Conservation (phyloP, 2,329 filamentous ascomycete species). For the Calonectria pauciramosa region DNA sequence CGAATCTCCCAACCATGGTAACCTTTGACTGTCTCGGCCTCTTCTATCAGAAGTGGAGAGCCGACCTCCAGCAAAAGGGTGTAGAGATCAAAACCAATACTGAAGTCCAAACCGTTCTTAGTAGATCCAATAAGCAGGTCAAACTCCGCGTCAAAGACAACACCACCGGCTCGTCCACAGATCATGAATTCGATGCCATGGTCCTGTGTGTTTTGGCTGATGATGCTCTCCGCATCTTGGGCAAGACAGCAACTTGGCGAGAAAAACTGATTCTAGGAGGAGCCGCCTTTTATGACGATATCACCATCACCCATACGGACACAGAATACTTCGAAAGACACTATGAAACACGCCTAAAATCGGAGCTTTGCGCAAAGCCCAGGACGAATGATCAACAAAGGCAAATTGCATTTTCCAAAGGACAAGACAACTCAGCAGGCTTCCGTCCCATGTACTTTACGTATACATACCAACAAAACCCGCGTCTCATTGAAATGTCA, state of each 20-base stretch:
- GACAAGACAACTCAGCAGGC: conserved; percentile 63
- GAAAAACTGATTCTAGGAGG: conserved; percentile 79
- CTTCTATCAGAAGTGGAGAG: conserved; percentile 73
- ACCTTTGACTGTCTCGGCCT: conserved; percentile 73
- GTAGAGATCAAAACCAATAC: conserved; percentile 70
- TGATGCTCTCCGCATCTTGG: conserved; percentile 72
- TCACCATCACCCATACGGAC: conserved; percentile 79
- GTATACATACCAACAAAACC: conserved; percentile 69
- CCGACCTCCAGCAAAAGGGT: conserved; percentile 65
- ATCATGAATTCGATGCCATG: conserved; percentile 74
- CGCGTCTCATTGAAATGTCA: conserved; percentile 75
- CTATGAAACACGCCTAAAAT: conserved; percentile 74
- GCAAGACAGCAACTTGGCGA: conserved; percentile 67
- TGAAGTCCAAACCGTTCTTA: conserved; percentile 66
- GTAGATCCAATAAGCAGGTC: conserved; percentile 65
- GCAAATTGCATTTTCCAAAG: conserved; percentile 57
- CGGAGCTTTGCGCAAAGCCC: conserved; percentile 64
- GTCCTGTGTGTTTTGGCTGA: conserved; percentile 77
- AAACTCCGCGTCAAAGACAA: conserved; percentile 66
- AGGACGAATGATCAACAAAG: conserved; percentile 55
- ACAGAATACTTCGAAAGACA: conserved; percentile 74
- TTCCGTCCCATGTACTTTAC: conserved; percentile 78
- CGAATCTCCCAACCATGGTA: conserved; percentile 75
- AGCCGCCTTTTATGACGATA: conserved; percentile 78
- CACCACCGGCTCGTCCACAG: conserved; percentile 58